Percentiles rank a stretch among this genome's conserved stretches.
These are phyloP conservation scores for Silene uniflora DNA, from an alignment of 148 eudicot species.

Conservation along the genomic window DNA sequence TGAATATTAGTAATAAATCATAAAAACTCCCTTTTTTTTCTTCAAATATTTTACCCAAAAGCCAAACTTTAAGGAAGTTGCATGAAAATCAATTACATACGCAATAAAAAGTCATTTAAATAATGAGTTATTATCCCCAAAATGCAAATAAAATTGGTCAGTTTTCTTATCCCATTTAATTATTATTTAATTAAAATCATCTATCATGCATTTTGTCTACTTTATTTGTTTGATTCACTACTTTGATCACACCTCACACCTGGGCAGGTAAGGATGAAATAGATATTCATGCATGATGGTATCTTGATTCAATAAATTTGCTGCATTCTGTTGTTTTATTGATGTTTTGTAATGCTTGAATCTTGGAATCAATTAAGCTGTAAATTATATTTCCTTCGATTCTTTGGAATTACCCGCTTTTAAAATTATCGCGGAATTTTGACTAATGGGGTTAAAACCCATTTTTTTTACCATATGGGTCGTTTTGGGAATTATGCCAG, in stretches of 20 bases:
- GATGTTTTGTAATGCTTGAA: slow-evolving; percentile 1
- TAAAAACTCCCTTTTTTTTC: no score
- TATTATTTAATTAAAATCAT: background rate
- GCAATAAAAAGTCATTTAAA: background rate
- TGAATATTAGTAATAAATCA: no score
- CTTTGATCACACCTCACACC: slow-evolving; percentile 14
- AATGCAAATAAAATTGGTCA: background rate
- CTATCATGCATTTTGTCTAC: background rate
- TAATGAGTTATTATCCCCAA: background rate
- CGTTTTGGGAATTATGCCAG: background rate
- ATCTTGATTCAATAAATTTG: slow-evolving; percentile 13
- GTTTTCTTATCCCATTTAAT: background rate
- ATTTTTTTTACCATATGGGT: slow-evolving; percentile 4
- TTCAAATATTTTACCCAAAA: background rate
- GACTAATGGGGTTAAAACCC: background rate
- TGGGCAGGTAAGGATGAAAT: background rate
- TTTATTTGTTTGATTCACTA: slow-evolving; percentile 4
- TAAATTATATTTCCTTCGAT: background rate
- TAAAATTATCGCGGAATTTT: no score
- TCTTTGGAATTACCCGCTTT: no score
- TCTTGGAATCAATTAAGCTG: background rate
- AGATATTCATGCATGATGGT: slow-evolving; percentile 19
- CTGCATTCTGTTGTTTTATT: slow-evolving; percentile 4
- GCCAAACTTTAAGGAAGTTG: background rate
- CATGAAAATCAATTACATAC: background rate